These are phyloP conservation scores for Nematocida minor DNA, from an alignment of 371 early-diverging fungal species.

Conservation along the genomic window DNA sequence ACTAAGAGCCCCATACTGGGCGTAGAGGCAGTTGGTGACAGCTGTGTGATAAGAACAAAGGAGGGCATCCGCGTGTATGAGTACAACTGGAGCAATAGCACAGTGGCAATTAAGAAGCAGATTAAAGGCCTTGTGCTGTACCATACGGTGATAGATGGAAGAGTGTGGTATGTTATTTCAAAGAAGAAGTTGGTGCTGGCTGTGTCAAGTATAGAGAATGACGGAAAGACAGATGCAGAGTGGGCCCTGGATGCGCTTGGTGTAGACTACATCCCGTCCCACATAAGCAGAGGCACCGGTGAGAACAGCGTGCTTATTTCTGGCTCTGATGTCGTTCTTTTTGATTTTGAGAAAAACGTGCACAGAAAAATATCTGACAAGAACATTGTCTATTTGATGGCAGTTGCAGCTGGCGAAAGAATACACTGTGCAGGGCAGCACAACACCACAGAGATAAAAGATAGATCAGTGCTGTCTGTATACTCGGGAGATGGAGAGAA, in stretches of 20 bases:
- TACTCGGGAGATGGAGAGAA: not conserved
- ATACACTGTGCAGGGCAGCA: not conserved
- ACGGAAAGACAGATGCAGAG: not conserved
- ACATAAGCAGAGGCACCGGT: not conserved
- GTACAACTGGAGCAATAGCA: not conserved
- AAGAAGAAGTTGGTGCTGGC: not conserved
- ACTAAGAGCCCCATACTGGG: not conserved
- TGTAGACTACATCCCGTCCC: not conserved
- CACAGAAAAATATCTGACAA: not conserved
- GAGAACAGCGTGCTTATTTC: not conserved
- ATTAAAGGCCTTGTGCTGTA: not conserved
- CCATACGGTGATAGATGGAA: not conserved
- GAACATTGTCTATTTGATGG: not conserved
- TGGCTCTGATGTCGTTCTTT: not conserved
- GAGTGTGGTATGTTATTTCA: not conserved
- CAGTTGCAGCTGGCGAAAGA: not conserved
- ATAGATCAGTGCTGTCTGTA: not conserved
- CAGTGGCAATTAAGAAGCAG: not conserved
- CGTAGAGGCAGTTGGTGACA: not conserved
- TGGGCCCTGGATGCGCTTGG: not conserved
- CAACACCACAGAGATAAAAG: not conserved
- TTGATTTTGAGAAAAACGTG: not conserved
- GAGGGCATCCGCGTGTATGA: not conserved
- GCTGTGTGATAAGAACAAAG: constrained; percentile 17
- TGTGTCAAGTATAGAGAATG: not conserved